A percentile compares a stretch with the other conserved stretches of the same genome.
Conservation (phyloP, 805 yeast genomes). For the Sugiyamaella marilandica region DNA sequence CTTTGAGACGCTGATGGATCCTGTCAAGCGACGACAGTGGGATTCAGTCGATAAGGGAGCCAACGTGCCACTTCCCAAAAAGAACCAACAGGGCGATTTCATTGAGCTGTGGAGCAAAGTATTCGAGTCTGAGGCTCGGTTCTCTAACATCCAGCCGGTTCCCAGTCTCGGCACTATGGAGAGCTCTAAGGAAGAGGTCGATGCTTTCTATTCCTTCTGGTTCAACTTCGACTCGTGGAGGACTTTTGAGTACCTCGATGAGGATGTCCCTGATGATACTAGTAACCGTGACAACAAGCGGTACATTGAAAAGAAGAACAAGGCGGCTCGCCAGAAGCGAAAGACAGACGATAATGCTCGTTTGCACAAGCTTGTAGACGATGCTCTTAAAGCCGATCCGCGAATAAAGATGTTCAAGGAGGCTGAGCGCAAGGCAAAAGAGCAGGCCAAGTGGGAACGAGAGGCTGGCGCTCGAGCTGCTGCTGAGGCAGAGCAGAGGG, state of each 20-base stretch:
- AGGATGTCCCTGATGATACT: slow-evolving; percentile 98
- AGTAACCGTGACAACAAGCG: slow-evolving; percentile 99
- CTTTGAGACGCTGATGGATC: slow-evolving; percentile 80
- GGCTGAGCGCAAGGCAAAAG: slow-evolving; percentile 91
- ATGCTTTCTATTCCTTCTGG: slow-evolving; percentile 86
- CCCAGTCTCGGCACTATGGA: slow-evolving; percentile 70
- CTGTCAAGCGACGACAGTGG: slow-evolving; percentile 82
- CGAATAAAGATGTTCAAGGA: slow-evolving; percentile 92
- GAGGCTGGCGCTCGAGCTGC: slow-evolving; percentile 97
- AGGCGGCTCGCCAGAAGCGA: slow-evolving; percentile 93
- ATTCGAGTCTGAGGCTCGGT: slow-evolving; percentile 84
- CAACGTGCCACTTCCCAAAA: slow-evolving; percentile 73
- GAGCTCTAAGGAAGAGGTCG: slow-evolving; percentile 74
- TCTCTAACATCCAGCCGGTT: slow-evolving; percentile 86
- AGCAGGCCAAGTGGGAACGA: slow-evolving; percentile 91
- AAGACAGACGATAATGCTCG: slow-evolving; percentile 96
- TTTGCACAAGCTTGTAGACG: slow-evolving; percentile 76
- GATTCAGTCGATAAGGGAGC: slow-evolving; percentile 94
- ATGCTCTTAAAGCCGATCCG: slow-evolving; percentile 88
- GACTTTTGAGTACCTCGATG: slow-evolving; percentile 95
- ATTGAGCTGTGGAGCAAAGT: slow-evolving; percentile 90
- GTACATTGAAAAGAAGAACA: slow-evolving; percentile 94
- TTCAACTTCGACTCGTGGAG: slow-evolving; percentile 96
- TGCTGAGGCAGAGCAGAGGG: slow-evolving; percentile 83
- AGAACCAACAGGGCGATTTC: slow-evolving; percentile 65